Evolutionary conservation across 2,329 filamentous ascomycete species (phyloP).

Genomic region (Zymoseptoria passerinii): DNA sequence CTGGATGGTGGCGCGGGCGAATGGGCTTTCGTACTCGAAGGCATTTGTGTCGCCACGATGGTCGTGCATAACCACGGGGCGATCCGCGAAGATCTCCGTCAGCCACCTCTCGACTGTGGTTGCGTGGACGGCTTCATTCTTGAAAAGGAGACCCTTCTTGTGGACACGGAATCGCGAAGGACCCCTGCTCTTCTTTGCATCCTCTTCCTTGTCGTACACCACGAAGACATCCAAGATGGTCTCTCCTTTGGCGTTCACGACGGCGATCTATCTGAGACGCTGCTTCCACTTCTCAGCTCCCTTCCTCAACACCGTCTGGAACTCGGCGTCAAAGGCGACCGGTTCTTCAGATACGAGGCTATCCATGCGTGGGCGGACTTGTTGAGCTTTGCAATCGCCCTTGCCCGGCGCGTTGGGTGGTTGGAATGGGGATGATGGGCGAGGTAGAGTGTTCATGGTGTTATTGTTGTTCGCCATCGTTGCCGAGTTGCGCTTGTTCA

Average conservation of each 20-base stretch:
- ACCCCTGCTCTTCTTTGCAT: neutral
- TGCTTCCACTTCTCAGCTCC: slow-evolving; percentile 1
- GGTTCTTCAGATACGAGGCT: slow-evolving; percentile 8
- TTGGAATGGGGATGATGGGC: neutral
- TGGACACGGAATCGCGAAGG: no score
- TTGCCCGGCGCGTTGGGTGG: neutral
- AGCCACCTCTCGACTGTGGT: slow-evolving; percentile 7
- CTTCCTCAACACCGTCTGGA: slow-evolving; percentile 5
- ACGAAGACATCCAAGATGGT: slow-evolving; percentile 10
- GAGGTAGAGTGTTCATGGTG: neutral
- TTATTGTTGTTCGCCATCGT: no score
- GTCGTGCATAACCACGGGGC: slow-evolving; percentile 10
- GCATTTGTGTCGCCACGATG: slow-evolving; percentile 2
- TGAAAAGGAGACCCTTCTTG: no score
- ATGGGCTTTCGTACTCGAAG: slow-evolving; percentile 3
- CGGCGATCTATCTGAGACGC: slow-evolving; percentile 11
- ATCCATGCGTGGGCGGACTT: slow-evolving; percentile 6
- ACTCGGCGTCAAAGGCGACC: slow-evolving; percentile 11
- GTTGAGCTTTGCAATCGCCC: neutral
- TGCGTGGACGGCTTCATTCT: slow-evolving; percentile 9
- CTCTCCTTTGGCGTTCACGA: slow-evolving; percentile 9
- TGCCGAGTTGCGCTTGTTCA: no score
- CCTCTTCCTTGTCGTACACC: slow-evolving; percentile 1
- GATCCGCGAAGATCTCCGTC: slow-evolving; percentile 6
- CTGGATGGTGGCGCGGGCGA: neutral